A percentile compares a stretch with the other conserved stretches of the same genome.
Conservation (phyloP, 495 filamentous ascomycete species). For the Cryomyces antarcticus region DNA sequence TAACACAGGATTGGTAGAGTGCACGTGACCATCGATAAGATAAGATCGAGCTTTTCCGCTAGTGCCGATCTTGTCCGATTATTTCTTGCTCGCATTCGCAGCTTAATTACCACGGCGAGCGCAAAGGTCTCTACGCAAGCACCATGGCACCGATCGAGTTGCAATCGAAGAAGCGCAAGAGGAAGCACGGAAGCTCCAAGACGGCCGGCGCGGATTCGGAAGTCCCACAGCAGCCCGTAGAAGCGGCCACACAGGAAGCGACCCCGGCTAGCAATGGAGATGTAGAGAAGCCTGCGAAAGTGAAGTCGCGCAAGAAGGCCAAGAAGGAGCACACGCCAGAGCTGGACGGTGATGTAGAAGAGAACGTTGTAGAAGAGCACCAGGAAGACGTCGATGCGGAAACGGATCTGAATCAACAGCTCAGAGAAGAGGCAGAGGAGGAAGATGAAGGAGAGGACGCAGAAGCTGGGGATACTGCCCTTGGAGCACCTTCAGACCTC, state of each 20-base stretch:
- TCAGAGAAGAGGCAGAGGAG: no score
- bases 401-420: conserved; percentile 14
- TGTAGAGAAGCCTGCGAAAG: background rate
- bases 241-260: conserved; percentile 7
- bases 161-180: conserved; percentile 5
- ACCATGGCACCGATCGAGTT: background rate
- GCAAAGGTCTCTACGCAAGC: no score
- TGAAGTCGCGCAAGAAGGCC: conserved; percentile 12
- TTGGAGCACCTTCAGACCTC: no score
- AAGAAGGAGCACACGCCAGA: conserved; percentile 12
- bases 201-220: background rate
- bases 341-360: conserved; percentile 1
- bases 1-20: no score
- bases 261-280: conserved; percentile 3
- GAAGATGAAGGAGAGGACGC: conserved; percentile 2
- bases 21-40: no score
- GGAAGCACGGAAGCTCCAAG: conserved; percentile 1
- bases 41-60: no score
- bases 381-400: conserved; percentile 12
- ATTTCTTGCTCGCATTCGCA: no score
- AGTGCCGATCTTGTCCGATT: no score
- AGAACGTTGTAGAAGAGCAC: conserved; percentile 3
- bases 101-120: no score
- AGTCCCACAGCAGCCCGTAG: background rate
- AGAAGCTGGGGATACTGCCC: conserved; percentile 4